phyloP scores from a whole-genome alignment of 73 alveolate species.

The Breviolum minutum region DNA sequence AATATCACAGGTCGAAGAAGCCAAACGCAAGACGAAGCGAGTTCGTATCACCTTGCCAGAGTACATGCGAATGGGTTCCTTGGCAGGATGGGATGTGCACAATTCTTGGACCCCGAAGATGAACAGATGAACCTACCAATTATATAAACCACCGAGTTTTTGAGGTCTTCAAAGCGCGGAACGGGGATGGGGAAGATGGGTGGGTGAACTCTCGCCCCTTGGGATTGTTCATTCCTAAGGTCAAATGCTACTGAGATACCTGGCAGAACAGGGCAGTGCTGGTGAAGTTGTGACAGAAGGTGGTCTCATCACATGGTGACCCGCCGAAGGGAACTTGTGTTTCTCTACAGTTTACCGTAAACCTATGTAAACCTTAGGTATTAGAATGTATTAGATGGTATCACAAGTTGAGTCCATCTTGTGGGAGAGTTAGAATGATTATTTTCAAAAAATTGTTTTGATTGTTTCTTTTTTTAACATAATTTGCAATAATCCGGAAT shows the following conservation, averaged over 20 bases:
- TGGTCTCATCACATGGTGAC: constrained; percentile 76
- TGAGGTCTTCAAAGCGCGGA: background rate
- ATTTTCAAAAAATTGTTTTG: no score
- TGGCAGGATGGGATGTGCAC: background rate
- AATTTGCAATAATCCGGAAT: no score
- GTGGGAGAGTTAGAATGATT: background rate
- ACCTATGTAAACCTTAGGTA: background rate
- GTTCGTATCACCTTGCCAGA: constrained; percentile 83
- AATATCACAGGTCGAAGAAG: background rate
- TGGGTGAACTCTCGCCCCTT: background rate
- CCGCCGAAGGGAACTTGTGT: background rate
- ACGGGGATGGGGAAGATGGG: background rate
- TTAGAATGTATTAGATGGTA: background rate
- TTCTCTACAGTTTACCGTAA: background rate
- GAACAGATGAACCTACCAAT: background rate
- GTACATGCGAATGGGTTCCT: constrained; percentile 72
- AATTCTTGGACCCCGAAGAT: background rate
- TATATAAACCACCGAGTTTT: no score
- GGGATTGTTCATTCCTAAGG: background rate
- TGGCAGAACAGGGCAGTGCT: constrained; percentile 64
- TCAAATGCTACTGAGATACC: constrained; percentile 65
- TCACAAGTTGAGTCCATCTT: background rate
- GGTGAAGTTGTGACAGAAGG: constrained; percentile 45
- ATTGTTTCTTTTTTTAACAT: no score
- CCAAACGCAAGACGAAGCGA: constrained; percentile 46